These are phyloP conservation scores for Phytopythium aichiense DNA, from an alignment of 352 stramenopile species.

Conservation along the genomic window DNA sequence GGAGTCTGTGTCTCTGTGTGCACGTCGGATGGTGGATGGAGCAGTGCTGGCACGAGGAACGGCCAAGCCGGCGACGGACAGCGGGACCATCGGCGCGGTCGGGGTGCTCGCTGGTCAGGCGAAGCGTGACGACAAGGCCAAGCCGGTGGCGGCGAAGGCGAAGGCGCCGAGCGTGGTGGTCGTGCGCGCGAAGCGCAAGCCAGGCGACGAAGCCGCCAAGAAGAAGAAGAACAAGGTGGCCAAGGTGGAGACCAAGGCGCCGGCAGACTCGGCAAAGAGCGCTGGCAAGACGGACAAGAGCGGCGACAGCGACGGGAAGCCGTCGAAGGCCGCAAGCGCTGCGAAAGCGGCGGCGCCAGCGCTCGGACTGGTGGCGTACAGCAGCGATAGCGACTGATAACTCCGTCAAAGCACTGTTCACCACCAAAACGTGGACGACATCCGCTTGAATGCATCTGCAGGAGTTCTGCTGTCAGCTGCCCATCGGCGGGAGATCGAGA, in stretches of 20 bases:
- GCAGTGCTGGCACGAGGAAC: conserved; percentile 56
- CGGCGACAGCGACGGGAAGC: conserved; percentile 14
- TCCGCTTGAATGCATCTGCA: no score
- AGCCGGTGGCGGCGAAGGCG: conserved; percentile 10
- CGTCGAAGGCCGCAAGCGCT: conserved; percentile 19
- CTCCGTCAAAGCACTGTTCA: not conserved
- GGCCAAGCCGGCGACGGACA: conserved; percentile 16
- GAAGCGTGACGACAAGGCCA: conserved; percentile 26
- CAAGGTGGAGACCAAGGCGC: conserved; percentile 8
- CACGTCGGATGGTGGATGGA: not conserved
- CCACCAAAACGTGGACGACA: no score
- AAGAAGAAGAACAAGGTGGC: conserved; percentile 19
- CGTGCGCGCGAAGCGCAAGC: conserved; percentile 58
- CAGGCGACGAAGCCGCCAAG: conserved; percentile 4
- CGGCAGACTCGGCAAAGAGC: not conserved
- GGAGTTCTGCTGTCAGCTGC: no score
- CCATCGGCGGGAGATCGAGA: no score
- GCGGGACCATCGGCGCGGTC: not conserved
- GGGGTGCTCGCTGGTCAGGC: conserved; percentile 1
- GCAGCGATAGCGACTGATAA: conserved; percentile 40
- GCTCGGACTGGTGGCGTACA: conserved; percentile 57
- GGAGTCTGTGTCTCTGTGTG: not conserved
- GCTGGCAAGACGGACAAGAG: not conserved
- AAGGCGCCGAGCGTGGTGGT: conserved; percentile 31
- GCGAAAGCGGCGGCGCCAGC: conserved; percentile 8